Evolutionary conservation across 2,329 filamentous ascomycete genomes (phyloP), one percentile per base, ranked within the genome.

Genomic region (Phyllachora maydis): DNA sequence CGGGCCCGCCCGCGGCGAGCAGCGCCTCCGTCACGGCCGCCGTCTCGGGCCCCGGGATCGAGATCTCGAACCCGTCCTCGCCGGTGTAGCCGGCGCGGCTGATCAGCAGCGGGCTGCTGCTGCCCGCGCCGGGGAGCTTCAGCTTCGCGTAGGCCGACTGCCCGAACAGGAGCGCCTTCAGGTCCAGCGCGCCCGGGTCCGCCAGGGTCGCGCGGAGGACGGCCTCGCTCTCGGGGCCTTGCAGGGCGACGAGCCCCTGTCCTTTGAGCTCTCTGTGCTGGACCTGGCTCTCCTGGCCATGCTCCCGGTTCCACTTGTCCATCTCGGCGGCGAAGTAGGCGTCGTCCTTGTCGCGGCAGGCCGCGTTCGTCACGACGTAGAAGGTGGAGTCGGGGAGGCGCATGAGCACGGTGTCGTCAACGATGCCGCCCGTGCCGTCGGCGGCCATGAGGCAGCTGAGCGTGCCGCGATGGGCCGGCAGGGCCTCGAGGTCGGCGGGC

Each of bases 31-130:
- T 72, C 19, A 83, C 60, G 11, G 54, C 53, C 5, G 66, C 59
- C 6, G 72, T 68, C 36, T 71, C 63, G 13, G 59, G 58, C 0
- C 65, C 60, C 1, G 74, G 67, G 37, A 93, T 76, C 19, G 78
- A 88, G 40, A 98, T 79, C 54, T 98, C 88, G 50, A 98, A 98
- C 19, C 88, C 88, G 46, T 98, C 88, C 54, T 98, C 88, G 29
- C 88, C 88, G 0, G 88, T 98, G 56, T 98, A 98, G 4, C 88
- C 88, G 22, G 76, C 88, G 30, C 88, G 69, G 42, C 72, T 83
- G 41, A 93, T 70, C 23, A 93, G 61, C 22, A 88, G 39, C 42
- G 33, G 58, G 47, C 30, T 58, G 28, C 28, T 30, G 16, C 16
- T 6, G 10, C 20, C 6, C 18, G 58, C 60, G 21, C 60, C 62